Evolutionary conservation across 495 filamentous ascomycete genomes (phyloP), one percentile per base, ranked within the genome.

Genomic region (Hypoxylon fuscum): DNA sequence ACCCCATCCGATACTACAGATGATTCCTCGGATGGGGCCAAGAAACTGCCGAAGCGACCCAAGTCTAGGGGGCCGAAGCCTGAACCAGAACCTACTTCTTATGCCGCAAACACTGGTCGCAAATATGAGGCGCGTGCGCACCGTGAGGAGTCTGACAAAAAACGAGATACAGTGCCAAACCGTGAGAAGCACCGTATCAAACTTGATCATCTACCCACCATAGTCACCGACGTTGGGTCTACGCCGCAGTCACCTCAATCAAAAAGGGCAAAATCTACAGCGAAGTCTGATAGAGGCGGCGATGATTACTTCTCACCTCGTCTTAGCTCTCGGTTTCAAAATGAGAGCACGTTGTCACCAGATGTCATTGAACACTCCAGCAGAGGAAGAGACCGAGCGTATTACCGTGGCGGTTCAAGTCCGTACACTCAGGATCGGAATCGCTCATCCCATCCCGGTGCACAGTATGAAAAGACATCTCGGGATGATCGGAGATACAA

Each of bases 61-160:
- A 68, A 66, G 22, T 50, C 68, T 4, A 66, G 68, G 37, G 68
- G 54, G 21, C 63, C 48, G 20, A 21, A 38, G 10, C 43, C 62
- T 10, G 57, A 62, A 21, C 44, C 53, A 29, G 62, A 68, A 15
- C 51, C 60, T 22, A 48, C 35, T 35, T 64, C 51, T 9, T 79
- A 78, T 31, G 72, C 79, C 18, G 76, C 74, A 10, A 78, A 79
- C 49, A 80, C 74, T 3, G 70, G 76, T 46, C 68, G 76, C 22
- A 76, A 78, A 49, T 74, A 70, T 48, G n/a, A n/a, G n/a, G n/a
- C n/a, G n/a, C 70, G 71, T 1, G 27, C 66, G 18, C 45, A 59
- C n/a, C 71, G 74, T 20, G 60, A 68, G 6, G 59, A 62, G 10
- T 12, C 57, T 11, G 54, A 47, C 25, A 58, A 44, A 40, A 66